Evolutionary conservation across 2,329 filamentous ascomycete species (phyloP), one percentile per base, ranked within the genome.

Genomic region (Fusarium caatingaense): DNA sequence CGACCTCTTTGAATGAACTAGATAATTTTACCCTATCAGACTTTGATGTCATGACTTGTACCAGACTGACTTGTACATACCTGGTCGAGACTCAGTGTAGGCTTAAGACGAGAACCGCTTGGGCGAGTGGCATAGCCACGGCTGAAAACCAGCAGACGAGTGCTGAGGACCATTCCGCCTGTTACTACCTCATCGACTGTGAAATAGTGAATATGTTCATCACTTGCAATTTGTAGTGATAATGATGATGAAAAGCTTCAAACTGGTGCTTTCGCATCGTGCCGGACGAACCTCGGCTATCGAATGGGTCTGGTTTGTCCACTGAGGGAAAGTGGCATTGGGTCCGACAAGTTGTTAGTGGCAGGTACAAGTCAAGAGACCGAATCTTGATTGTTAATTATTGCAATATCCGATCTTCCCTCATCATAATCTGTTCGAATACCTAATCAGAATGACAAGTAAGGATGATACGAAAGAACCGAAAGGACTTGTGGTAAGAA

Each of bases 1-100:
- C 84, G 84, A 10, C 81, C 76, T 37, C 89, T 81, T 73, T 89
- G 87, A 51, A 91, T 80, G 62, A 91, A 91, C 88, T 90, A 58
- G 2, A 12, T 6, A 21, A 42, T 21, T 7, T 23, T 7, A 41
- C 44, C 15, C 7, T 34, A 59, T 74, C 40, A 75, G 61, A 32
- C 34, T 62, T 37, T 41, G 16, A 28, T n/a, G 20, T 47, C 8
- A 23, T 37, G 16, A 23, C 13, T 20, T n/a, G 45, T 40, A 32
- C 27, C 13, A 41, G 41, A 32, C 23, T 42, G n/a, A n/a, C 21
- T 28, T 27, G 32, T 48, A 28, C 60, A 30, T 82, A 89, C 88
- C 76, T 89, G 87, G 65, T 90, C 88, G 37, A 91, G 80, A 71
- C 85, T 88, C 70, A 90, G 74, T 4, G 84, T 76, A 42, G 70